These are phyloP conservation scores for Carex cristatella DNA, from an alignment of 176 grass and related monocot genomes.

Conservation along the genomic window DNA sequence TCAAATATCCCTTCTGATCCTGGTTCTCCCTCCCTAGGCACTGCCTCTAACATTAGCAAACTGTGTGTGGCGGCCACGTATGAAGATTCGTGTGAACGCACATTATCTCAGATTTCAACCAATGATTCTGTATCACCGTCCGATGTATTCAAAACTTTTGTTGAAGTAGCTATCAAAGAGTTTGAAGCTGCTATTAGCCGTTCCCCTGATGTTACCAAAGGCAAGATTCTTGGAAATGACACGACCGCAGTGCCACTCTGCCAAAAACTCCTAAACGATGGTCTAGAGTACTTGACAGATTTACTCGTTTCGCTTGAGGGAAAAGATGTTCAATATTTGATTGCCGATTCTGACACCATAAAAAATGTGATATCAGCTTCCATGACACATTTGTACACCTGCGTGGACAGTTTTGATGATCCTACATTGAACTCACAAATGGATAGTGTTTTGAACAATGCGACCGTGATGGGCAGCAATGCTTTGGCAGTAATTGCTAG, in stretches of 20 bases:
- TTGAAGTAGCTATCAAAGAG: neutral
- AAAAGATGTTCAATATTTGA: neutral
- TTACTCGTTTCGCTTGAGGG: neutral
- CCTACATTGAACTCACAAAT: conserved; percentile 50
- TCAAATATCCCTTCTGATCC: neutral
- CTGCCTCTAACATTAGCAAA: neutral
- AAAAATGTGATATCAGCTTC: neutral
- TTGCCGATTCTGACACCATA: neutral
- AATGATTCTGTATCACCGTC: neutral
- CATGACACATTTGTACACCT: neutral
- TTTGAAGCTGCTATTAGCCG: neutral
- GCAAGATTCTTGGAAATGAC: neutral
- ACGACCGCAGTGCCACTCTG: neutral
- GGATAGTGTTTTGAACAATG: conserved; percentile 43
- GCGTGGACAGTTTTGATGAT: conserved; percentile 49
- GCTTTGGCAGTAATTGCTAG: conserved; percentile 59
- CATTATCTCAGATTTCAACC: neutral
- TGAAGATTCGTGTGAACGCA: neutral
- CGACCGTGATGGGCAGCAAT: conserved; percentile 73
- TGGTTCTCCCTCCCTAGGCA: neutral
- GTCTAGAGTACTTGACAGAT: neutral
- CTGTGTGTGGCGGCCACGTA: neutral
- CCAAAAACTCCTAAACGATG: neutral
- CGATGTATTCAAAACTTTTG: neutral
- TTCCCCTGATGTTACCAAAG: neutral